Evolutionary conservation across 2,329 filamentous ascomycete genomes (phyloP).

Genomic region (Colletotrichum sp.): DNA sequence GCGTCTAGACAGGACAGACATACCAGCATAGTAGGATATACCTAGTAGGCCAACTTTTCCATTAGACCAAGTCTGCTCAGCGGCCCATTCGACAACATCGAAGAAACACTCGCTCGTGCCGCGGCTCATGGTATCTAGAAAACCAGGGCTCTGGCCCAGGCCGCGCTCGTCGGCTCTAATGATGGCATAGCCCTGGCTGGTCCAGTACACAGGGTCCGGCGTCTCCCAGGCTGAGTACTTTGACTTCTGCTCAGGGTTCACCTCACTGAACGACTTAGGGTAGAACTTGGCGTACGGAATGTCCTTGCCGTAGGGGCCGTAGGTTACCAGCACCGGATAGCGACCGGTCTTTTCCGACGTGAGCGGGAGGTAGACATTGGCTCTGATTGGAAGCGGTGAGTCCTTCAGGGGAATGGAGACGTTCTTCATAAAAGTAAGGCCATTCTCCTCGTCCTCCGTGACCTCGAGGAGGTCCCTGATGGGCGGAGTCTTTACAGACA

Average conservation of each 20-base stretch:
- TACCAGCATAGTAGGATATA: constrained; percentile 50
- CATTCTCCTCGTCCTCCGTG: constrained; percentile 6
- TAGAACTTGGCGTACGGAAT: constrained; percentile 64
- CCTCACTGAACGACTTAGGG: constrained; percentile 47
- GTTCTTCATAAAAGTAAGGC: constrained; percentile 41
- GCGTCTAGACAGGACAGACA: background rate
- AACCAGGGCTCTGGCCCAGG: constrained; percentile 50
- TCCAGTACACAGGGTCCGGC: constrained; percentile 63
- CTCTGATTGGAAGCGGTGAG: constrained; percentile 35
- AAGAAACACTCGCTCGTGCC: constrained; percentile 54
- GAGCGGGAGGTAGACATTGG: constrained; percentile 44
- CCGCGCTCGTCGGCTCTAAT: constrained; percentile 59
- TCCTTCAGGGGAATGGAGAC: constrained; percentile 35
- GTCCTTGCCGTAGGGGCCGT: constrained; percentile 78
- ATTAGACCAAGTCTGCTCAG: constrained; percentile 50
- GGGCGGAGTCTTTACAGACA: constrained; percentile 14
- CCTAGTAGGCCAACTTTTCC: constrained; percentile 55
- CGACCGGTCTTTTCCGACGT: constrained; percentile 9
- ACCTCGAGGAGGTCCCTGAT: constrained; percentile 14
- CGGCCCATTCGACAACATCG: constrained; percentile 55
- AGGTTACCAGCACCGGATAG: constrained; percentile 70
- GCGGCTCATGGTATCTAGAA: constrained; percentile 54
- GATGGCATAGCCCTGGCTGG: constrained; percentile 56
- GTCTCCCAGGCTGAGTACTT: constrained; percentile 65
- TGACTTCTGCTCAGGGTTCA: constrained; percentile 59